Conservation (phyloP, 257 asterid genomes). For the Datura wrightii region DNA sequence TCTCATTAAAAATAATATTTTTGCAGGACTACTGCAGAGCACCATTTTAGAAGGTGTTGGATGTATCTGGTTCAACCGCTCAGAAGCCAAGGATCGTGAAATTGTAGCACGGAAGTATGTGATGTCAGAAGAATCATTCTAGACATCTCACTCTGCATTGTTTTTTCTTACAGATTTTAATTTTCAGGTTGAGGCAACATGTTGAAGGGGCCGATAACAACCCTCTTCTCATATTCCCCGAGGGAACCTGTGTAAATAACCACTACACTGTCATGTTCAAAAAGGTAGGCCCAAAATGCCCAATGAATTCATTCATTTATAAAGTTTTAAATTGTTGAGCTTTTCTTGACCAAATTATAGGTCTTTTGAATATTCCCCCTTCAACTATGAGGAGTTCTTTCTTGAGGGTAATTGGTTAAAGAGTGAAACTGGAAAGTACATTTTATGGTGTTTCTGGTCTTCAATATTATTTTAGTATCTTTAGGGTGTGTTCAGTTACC, state of each 20-base stretch:
- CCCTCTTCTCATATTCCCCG: constrained; percentile 98
- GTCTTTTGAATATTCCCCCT: background rate
- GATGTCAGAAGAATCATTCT: constrained; percentile 19
- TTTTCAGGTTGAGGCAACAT: constrained; percentile 85
- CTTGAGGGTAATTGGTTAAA: constrained; percentile 5
- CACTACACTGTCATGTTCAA: constrained; percentile 97
- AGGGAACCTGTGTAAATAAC: constrained; percentile 97
- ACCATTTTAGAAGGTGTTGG: constrained; percentile 96
- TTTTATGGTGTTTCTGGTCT: constrained; percentile 20
- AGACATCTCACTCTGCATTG: constrained; percentile 26
- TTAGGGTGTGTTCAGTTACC: background rate
- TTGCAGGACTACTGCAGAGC: constrained; percentile 83
- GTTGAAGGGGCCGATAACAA: constrained; percentile 87
- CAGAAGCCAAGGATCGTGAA: constrained; percentile 95
- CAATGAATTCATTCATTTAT: constrained; percentile 16
- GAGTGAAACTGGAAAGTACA: background rate
- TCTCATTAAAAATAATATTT: background rate
- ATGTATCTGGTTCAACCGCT: constrained; percentile 97
- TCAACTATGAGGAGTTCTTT: background rate
- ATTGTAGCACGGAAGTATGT: constrained; percentile 90
- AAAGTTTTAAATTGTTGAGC: background rate
- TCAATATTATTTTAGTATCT: constrained; percentile 7
- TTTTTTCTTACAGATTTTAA: constrained; percentile 29
- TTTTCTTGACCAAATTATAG: background rate
- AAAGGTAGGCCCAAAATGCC: constrained; percentile 58